Evolutionary conservation across 2,329 filamentous ascomycete genomes (phyloP).

Genomic region (Dactylellina leptospora): DNA sequence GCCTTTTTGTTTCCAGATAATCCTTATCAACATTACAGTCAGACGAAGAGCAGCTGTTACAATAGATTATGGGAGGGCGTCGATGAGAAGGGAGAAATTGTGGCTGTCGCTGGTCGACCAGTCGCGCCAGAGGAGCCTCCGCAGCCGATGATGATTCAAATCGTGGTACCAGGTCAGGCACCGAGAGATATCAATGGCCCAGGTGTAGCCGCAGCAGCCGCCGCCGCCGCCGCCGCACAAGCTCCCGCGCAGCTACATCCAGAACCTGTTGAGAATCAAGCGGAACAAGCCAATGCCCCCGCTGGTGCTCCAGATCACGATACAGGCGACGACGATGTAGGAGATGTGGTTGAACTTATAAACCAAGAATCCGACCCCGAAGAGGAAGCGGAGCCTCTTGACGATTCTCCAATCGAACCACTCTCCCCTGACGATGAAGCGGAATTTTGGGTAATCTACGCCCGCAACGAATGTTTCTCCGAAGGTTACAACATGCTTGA

Average conservation of each 20-base stretch:
- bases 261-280: too few species aligned
- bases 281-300: too few species aligned
- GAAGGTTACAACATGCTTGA: conserved; percentile 51
- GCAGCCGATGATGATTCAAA: conserved; percentile 51
- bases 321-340: not conserved
- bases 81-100: conserved; percentile 71
- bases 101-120: conserved; percentile 65
- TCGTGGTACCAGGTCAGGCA: conserved; percentile 44
- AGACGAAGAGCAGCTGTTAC: conserved; percentile 74
- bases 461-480: conserved; percentile 46
- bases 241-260: conserved; percentile 61
- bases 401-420: conserved; percentile 6
- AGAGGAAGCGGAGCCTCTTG: conserved; percentile 1
- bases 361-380: conserved; percentile 14
- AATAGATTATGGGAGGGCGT: conserved; percentile 91
- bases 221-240: conserved; percentile 62
- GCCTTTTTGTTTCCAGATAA: conserved; percentile 83
- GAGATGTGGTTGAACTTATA: conserved; percentile 6
- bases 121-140: conserved; percentile 59
- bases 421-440: conserved; percentile 32
- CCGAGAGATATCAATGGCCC: conserved; percentile 66
- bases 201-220: conserved; percentile 81
- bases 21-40: conserved; percentile 89
- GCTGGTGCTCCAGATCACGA: not conserved
- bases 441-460: conserved; percentile 44